Conservation (phyloP, 768 basidiomycete genomes). For the Lentinula guzmanii region DNA sequence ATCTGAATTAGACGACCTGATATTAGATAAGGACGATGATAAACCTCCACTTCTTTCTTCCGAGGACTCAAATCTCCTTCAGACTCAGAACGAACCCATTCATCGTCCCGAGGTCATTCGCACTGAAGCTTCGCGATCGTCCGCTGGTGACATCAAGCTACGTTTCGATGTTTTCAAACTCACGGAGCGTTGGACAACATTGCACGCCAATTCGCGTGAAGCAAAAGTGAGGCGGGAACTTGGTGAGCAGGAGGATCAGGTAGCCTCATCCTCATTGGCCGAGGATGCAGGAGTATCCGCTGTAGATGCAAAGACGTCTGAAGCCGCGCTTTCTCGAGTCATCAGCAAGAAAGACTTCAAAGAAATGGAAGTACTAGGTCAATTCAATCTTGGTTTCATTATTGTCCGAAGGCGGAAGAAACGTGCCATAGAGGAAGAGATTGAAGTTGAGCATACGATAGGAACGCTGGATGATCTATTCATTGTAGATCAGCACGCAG, state of each 20-base stretch:
- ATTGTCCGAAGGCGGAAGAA: constrained; percentile 58
- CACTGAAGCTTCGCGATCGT: constrained; percentile 10
- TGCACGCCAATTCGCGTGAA: constrained; percentile 2
- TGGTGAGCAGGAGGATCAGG: background rate
- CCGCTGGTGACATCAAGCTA: constrained; percentile 19
- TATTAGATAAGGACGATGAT: constrained; percentile 16
- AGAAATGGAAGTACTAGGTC: constrained; percentile 80
- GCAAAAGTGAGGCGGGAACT: background rate
- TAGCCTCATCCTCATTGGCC: background rate
- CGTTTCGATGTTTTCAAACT: constrained; percentile 29
- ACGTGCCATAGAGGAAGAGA: background rate
- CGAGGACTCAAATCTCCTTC: constrained; percentile 2
- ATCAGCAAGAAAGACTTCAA: constrained; percentile 86
- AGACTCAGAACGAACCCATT: constrained; percentile 12
- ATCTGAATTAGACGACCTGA: constrained; percentile 14
- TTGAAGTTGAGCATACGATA: background rate
- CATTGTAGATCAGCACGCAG: constrained; percentile 95
- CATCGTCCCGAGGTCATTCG: constrained; percentile 37
- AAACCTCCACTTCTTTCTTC: constrained; percentile 10
- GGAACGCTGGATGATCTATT: constrained; percentile 77
- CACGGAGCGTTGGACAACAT: constrained; percentile 15
- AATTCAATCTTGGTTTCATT: constrained; percentile 96
- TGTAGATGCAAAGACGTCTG: constrained; percentile 47
- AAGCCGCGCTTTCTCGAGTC: constrained; percentile 70
- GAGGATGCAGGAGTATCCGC: constrained; percentile 32